These are phyloP conservation scores for Yarrowia keelungensis DNA, from an alignment of 805 yeast species.

Conservation along the genomic window DNA sequence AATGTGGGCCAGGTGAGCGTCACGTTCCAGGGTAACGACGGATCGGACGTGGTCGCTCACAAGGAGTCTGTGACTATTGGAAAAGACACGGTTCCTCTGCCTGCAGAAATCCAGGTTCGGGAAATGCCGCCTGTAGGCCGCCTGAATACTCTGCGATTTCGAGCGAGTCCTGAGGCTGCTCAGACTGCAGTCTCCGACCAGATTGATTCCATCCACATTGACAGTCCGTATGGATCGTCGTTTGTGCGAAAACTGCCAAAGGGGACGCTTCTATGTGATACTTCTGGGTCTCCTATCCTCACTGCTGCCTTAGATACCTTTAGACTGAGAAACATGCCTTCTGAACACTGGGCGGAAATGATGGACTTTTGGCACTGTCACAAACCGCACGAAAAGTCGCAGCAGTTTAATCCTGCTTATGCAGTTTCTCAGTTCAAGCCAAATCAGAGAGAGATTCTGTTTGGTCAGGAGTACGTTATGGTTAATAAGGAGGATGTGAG, in stretches of 20 bases:
- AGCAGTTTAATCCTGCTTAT: constrained; percentile 43
- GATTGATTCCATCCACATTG: constrained; percentile 22
- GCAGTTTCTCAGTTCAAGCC: constrained; percentile 52
- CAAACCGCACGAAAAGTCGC: constrained; percentile 48
- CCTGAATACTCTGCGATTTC: not conserved
- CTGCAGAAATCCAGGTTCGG: constrained; percentile 7
- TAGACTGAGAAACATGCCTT: constrained; percentile 70
- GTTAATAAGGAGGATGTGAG: constrained; percentile 41
- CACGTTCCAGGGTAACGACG: constrained; percentile 37
- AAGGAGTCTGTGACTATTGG: constrained; percentile 1
- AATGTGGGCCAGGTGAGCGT: constrained; percentile 13
- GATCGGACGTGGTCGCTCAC: constrained; percentile 20
- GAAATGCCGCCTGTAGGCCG: constrained; percentile 17
- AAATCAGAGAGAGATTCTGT: constrained; percentile 43
- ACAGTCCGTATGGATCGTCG: constrained; percentile 25
- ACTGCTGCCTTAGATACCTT: constrained; percentile 12
- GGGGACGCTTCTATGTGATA: not conserved
- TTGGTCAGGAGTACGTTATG: constrained; percentile 31
- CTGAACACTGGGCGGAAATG: constrained; percentile 91
- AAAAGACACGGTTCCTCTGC: constrained; percentile 18
- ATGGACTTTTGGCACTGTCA: constrained; percentile 99
- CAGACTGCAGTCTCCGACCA: not conserved
- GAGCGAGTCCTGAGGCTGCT: constrained; percentile 18
- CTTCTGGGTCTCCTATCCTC: not conserved
- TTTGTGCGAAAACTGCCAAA: constrained; percentile 19